A percentile compares a stretch with the other conserved stretches of the same genome.
These are phyloP conservation scores for Aspergillus diversus DNA, from an alignment of 495 filamentous ascomycete species.

Conservation along the genomic window DNA sequence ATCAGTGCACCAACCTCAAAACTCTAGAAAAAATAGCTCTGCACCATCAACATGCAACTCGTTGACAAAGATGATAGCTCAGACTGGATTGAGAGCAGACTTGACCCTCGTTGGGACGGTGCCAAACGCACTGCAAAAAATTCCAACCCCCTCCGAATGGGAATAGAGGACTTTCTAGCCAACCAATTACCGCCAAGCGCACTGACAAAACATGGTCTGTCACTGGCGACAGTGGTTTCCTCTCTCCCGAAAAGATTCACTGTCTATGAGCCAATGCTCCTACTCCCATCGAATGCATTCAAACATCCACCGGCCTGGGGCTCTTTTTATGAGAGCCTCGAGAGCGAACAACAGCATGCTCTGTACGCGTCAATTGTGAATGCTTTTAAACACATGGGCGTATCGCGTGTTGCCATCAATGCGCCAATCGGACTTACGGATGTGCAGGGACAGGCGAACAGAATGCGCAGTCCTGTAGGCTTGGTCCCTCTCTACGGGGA, in stretches of 20 bases:
- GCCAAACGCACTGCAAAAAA: conserved; percentile 21
- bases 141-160: conserved; percentile 36
- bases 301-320: conserved; percentile 47
- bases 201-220: conserved; percentile 21
- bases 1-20: background rate
- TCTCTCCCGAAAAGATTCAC: conserved; percentile 67
- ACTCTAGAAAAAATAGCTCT: background rate
- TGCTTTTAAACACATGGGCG: conserved; percentile 39
- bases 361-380: conserved; percentile 54
- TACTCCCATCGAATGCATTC: conserved; percentile 67
- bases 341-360: conserved; percentile 36
- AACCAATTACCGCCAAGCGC: conserved; percentile 22
- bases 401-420: conserved; percentile 76
- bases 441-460: conserved; percentile 53
- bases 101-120: background rate
- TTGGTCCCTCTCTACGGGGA: conserved; percentile 66
- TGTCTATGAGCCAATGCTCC: conserved; percentile 68
- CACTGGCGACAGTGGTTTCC: conserved; percentile 27
- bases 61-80: background rate
- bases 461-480: conserved; percentile 66
- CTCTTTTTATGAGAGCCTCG: conserved; percentile 38
- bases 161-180: conserved; percentile 36
- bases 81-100: background rate
- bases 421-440: conserved; percentile 59
- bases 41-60: background rate